Evolutionary conservation across 2,329 filamentous ascomycete genomes (phyloP).

Genomic region (Apiospora saccharicola): DNA sequence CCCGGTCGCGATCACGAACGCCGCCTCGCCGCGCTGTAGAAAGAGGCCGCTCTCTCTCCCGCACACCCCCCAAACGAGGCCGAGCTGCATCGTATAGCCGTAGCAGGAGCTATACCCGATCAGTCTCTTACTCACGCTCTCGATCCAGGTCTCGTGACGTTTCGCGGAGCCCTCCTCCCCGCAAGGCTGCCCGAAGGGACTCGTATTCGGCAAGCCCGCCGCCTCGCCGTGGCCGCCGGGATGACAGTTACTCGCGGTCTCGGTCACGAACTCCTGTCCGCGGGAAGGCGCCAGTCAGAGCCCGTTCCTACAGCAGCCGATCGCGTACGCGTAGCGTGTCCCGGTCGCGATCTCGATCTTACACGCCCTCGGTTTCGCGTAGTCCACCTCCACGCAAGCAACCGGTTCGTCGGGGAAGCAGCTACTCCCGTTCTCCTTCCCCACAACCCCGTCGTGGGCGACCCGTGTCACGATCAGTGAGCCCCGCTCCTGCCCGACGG

Average conservation of each 20-base stretch:
- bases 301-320: slow-evolving; percentile 29
- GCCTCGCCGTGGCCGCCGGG: slow-evolving; percentile 32
- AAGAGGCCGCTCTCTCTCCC: slow-evolving; percentile 47
- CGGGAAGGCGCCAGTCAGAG: slow-evolving; percentile 27
- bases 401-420: slow-evolving; percentile 16
- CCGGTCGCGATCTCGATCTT: slow-evolving; percentile 32
- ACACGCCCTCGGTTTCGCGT: slow-evolving; percentile 29
- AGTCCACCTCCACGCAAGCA: slow-evolving; percentile 31
- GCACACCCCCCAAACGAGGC: slow-evolving; percentile 42
- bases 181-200: slow-evolving; percentile 34
- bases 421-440: slow-evolving; percentile 29
- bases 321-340: slow-evolving; percentile 29
- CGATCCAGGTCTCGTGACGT: slow-evolving; percentile 43
- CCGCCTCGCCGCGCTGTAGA: slow-evolving; percentile 45
- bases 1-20: slow-evolving; percentile 56
- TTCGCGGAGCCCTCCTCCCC: slow-evolving; percentile 39
- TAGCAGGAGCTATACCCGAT: slow-evolving; percentile 47
- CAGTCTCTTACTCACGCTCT: slow-evolving; percentile 49
- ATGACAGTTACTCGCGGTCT: slow-evolving; percentile 38
- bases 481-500: slow-evolving; percentile 18
- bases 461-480: slow-evolving; percentile 26
- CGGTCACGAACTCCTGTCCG: slow-evolving; percentile 31
- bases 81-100: slow-evolving; percentile 42
- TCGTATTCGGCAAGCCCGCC: slow-evolving; percentile 37
- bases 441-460: slow-evolving; percentile 26